Percentiles rank a stretch among this genome's conserved stretches.
Conservation (phyloP, 108 stramenopile species). For the Asterionellopsis glacialis region DNA sequence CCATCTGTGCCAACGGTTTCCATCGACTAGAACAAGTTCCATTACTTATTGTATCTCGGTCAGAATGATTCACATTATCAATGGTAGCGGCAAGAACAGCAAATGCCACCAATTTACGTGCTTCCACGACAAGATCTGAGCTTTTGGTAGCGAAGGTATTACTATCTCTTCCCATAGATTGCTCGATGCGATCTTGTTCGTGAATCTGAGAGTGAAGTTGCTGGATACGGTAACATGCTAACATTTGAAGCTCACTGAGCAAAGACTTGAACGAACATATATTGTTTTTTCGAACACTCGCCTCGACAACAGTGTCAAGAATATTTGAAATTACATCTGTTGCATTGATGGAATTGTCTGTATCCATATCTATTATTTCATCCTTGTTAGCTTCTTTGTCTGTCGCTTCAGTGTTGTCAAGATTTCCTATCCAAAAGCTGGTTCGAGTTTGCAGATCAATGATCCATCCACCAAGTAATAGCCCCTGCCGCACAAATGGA, state of each 20-base stretch:
- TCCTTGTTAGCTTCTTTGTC: neutral
- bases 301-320: neutral
- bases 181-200: constrained; percentile 17
- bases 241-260: constrained; percentile 23
- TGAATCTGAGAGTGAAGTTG: constrained; percentile 34
- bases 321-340: neutral
- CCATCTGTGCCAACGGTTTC: constrained; percentile 11
- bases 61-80: neutral
- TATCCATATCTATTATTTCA: neutral
- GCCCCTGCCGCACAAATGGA: neutral
- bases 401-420: neutral
- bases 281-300: neutral
- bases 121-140: too few species aligned
- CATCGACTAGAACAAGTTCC: constrained; percentile 1
- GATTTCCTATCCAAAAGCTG: constrained; percentile 31
- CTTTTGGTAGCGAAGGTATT: too few species aligned
- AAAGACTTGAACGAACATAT: neutral
- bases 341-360: neutral
- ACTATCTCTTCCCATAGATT: too few species aligned
- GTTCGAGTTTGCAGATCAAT: constrained; percentile 33
- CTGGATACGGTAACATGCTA: constrained; percentile 35
- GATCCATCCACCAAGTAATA: constrained; percentile 26
- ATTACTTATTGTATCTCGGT: neutral
- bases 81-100: constrained; percentile 12
- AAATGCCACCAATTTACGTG: constrained; percentile 9